These are phyloP conservation scores for Trichodelitschia bisporula DNA, from an alignment of 495 filamentous ascomycete species.

Conservation along the genomic window DNA sequence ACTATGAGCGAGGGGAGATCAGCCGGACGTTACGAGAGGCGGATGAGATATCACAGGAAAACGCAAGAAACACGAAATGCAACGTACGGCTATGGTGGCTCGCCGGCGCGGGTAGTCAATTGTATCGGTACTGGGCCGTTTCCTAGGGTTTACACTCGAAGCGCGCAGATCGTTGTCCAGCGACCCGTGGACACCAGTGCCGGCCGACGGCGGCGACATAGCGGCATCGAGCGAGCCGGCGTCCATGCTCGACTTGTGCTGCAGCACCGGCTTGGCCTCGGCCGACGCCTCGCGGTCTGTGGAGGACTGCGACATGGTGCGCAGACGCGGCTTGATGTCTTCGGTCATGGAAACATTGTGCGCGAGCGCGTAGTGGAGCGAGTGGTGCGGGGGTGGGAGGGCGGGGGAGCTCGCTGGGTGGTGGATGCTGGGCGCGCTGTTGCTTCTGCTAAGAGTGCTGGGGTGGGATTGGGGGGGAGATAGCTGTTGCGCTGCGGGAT, in stretches of 20 bases:
- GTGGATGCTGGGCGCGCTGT: too few relatives aligned
- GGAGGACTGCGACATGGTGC: conserved; percentile 13
- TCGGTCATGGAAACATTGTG: too few relatives aligned
- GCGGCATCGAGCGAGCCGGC: conserved; percentile 3
- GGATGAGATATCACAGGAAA: too few relatives aligned
- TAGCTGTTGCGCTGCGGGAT: too few relatives aligned
- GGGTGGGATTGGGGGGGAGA: too few relatives aligned
- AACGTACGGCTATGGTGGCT: conserved; percentile 15
- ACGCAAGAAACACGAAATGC: too few relatives aligned
- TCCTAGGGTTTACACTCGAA: conserved; percentile 7
- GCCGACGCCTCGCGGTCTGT: conserved; percentile 10
- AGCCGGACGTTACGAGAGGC: too few relatives aligned
- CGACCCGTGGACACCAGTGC: too few relatives aligned
- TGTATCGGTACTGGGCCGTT: conserved; percentile 12
- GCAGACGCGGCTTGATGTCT: conserved; percentile 9
- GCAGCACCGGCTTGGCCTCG: conserved; percentile 3
- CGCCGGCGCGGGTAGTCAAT: conserved; percentile 17
- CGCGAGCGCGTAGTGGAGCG: too few relatives aligned
- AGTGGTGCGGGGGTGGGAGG: too few relatives aligned
- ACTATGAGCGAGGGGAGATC: conserved; percentile 20
- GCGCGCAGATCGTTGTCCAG: too few relatives aligned
- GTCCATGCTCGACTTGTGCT: conserved; percentile 1
- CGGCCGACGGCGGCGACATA: conserved; percentile 6
- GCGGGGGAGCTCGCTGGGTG: neutral
- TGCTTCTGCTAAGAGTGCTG: too few relatives aligned